Conservation (phyloP, 176 grass and related monocot genomes). For the Neostapfia colusana region DNA sequence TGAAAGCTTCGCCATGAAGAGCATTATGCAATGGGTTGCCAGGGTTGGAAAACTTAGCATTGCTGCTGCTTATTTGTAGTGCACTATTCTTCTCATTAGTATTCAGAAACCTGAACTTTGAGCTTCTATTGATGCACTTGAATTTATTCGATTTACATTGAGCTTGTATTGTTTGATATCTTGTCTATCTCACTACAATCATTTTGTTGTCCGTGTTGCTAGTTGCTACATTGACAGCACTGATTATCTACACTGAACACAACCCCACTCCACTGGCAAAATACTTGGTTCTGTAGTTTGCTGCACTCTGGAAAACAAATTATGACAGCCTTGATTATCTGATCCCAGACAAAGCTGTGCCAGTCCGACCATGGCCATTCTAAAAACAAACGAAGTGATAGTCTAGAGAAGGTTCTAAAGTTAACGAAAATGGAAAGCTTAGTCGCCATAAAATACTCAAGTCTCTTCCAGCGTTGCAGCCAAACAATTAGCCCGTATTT, state of each 20-base stretch:
- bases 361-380: not conserved
- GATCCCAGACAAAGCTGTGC: not conserved
- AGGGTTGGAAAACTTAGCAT: not conserved
- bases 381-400: not conserved
- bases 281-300: not conserved
- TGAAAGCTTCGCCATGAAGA: slow-evolving; percentile 53
- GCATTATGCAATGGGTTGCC: not conserved
- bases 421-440: too few species aligned
- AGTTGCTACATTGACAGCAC: not conserved
- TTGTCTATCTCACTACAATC: not conserved
- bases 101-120: not conserved
- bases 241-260: not conserved
- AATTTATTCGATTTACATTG: not conserved
- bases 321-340: not conserved
- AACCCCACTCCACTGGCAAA: not conserved
- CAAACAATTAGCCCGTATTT: too few species aligned
- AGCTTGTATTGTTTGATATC: not conserved
- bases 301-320: not conserved
- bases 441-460: not conserved
- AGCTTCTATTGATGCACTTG: not conserved
- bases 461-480: not conserved
- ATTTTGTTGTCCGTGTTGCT: not conserved
- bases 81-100: not conserved
- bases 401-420: not conserved
- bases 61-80: not conserved